Evolutionary conservation across 495 filamentous ascomycete genomes (phyloP).

Genomic region (Haplographium delicatum): DNA sequence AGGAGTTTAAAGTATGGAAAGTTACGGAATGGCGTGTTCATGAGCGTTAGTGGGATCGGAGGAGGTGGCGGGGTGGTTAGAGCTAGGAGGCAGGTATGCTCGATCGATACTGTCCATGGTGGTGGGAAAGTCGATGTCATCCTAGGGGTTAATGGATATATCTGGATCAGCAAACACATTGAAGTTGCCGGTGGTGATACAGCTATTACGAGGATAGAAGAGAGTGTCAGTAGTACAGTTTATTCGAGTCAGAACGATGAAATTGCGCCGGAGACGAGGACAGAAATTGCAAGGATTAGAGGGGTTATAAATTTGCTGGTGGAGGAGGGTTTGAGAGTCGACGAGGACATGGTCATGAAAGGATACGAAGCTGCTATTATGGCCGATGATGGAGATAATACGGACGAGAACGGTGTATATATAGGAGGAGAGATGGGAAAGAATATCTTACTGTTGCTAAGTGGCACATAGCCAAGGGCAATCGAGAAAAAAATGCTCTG

Average conservation of each 20-base stretch:
- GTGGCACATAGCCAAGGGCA: conserved; percentile 29
- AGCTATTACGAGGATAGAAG: conserved; percentile 75
- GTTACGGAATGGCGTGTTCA: conserved; percentile 83
- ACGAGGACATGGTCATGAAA: conserved; percentile 82
- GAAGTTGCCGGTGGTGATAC: conserved; percentile 34
- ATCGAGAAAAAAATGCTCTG: too few species aligned
- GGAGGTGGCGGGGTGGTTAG: conserved; percentile 80
- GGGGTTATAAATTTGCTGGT: conserved; percentile 77
- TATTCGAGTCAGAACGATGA: conserved; percentile 91
- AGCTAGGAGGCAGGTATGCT: conserved; percentile 79
- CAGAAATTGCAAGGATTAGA: conserved; percentile 79
- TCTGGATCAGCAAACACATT: conserved; percentile 83
- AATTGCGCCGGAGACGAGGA: conserved; percentile 66
- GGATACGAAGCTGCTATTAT: conserved; percentile 77
- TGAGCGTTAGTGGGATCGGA: conserved; percentile 72
- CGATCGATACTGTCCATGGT: conserved; percentile 58
- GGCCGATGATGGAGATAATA: conserved; percentile 48
- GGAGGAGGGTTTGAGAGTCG: conserved; percentile 74
- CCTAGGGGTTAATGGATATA: conserved; percentile 91
- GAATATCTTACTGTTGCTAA: conserved; percentile 57
- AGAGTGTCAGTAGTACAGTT: conserved; percentile 60
- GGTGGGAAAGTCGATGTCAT: conserved; percentile 81
- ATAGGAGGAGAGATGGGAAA: conserved; percentile 67
- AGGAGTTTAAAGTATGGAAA: conserved; percentile 90
- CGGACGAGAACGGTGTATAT: conserved; percentile 50